These are phyloP conservation scores for Lyophyllum shimeji DNA, from an alignment of 768 basidiomycete species.

Conservation along the genomic window DNA sequence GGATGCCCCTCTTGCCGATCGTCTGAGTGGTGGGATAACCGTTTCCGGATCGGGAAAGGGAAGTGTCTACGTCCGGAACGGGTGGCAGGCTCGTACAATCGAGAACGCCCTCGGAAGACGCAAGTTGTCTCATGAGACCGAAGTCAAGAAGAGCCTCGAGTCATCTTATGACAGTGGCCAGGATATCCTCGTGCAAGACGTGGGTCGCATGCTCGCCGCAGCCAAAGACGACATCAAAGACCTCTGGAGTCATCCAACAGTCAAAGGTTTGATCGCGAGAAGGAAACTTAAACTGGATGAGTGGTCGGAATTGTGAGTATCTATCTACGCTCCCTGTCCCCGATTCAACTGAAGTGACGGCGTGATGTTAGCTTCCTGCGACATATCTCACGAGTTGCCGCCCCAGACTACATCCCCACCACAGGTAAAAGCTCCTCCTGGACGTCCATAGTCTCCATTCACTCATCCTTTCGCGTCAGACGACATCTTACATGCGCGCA, in stretches of 20 bases:
- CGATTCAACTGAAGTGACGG: conserved; percentile 16
- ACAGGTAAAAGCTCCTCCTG: conserved; percentile 48
- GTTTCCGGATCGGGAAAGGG: conserved; percentile 78
- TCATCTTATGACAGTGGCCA: conserved; percentile 33
- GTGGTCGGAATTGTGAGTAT: conserved; percentile 83
- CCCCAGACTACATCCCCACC: conserved; percentile 68
- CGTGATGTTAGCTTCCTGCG: conserved; percentile 60
- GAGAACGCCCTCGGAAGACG: conserved; percentile 49
- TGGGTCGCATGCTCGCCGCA: conserved; percentile 57
- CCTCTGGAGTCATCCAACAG: conserved; percentile 73
- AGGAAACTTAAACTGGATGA: conserved; percentile 79
- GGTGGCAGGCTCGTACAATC: conserved; percentile 75
- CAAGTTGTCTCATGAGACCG: conserved; percentile 28
- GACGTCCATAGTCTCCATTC: conserved; percentile 21
- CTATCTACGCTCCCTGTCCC: conserved; percentile 1
- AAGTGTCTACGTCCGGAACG: conserved; percentile 73
- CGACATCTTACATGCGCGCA: conserved; percentile 86
- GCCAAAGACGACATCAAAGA: conserved; percentile 65
- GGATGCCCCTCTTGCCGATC: conserved; percentile 65
- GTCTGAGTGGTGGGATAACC: conserved; percentile 71
- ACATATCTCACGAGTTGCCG: conserved; percentile 70
- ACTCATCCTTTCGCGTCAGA: conserved; percentile 42
- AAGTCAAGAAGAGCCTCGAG: conserved; percentile 33
- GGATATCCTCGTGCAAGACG: conserved; percentile 60
- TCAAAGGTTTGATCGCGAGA: conserved; percentile 64